Evolutionary conservation across 108 stramenopile genomes (phyloP).

Genomic region (Pseudonitzschia multiseries): DNA sequence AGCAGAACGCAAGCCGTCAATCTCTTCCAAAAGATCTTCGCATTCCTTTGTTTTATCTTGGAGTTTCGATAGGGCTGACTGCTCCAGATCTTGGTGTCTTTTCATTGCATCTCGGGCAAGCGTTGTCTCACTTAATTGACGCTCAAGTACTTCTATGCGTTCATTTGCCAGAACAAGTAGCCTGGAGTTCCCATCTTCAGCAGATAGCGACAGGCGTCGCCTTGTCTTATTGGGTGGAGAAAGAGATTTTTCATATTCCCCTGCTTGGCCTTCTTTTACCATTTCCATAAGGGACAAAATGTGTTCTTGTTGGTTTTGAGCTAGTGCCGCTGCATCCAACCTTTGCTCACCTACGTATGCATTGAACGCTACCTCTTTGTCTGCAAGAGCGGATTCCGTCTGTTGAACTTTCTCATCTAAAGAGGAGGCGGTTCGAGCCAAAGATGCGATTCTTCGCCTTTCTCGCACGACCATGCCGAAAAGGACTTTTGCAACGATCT

Average conservation of each 20-base stretch:
- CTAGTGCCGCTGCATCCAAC: constrained; percentile 37
- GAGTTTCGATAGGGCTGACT: constrained; percentile 17
- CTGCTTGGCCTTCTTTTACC: constrained; percentile 38
- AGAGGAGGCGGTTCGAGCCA: constrained; percentile 53
- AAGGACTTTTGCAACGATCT: constrained; percentile 43
- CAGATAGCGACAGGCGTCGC: neutral
- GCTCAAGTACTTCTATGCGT: constrained; percentile 50
- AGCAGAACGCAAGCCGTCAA: constrained; percentile 27
- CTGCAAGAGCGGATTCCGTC: constrained; percentile 38
- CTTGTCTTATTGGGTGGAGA: neutral
- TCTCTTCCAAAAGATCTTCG: constrained; percentile 35
- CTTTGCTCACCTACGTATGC: constrained; percentile 52
- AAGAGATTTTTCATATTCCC: neutral
- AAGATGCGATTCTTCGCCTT: constrained; percentile 47
- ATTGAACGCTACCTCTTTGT: constrained; percentile 52
- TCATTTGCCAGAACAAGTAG: constrained; percentile 63
- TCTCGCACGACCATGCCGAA: constrained; percentile 79
- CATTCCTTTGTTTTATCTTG: constrained; percentile 31
- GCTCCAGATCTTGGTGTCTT: constrained; percentile 40
- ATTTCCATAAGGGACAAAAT: constrained; percentile 69
- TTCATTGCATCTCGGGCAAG: constrained; percentile 30
- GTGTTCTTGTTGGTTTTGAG: constrained; percentile 61
- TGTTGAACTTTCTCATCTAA: constrained; percentile 48
- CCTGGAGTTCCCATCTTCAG: constrained; percentile 30
- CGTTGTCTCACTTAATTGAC: constrained; percentile 43